These are phyloP conservation scores for Malus hybrid DNA, from an alignment of 331 rosid genomes.

Conservation along the genomic window DNA sequence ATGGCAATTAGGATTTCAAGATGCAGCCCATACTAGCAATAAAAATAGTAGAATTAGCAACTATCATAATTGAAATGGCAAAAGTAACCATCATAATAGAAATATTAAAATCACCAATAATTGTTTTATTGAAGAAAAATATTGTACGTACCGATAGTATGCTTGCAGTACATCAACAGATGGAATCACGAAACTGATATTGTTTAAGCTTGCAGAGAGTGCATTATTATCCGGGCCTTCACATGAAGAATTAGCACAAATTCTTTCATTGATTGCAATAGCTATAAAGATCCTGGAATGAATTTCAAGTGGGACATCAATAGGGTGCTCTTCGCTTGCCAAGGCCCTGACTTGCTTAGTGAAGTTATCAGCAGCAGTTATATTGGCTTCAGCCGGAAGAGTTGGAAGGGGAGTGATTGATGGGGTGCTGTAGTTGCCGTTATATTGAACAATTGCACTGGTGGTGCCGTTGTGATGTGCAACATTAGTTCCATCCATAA, in stretches of 20 bases:
- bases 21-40: not conserved
- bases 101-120: not conserved
- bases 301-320: conserved; percentile 8
- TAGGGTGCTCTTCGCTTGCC: conserved; percentile 19
- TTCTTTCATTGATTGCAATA: conserved; percentile 14
- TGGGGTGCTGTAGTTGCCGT: not conserved
- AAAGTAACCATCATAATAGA: not conserved
- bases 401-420: conserved; percentile 11
- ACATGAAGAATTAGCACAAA: conserved; percentile 23
- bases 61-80: not conserved
- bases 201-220: conserved; percentile 29
- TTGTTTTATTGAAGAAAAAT: not conserved
- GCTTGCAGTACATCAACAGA: conserved; percentile 22
- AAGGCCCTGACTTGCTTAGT: conserved; percentile 3
- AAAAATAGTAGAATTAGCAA: not conserved
- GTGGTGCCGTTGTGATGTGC: conserved; percentile 16
- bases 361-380: conserved; percentile 5
- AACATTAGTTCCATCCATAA: not conserved
- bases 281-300: conserved; percentile 7
- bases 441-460: conserved; percentile 29
- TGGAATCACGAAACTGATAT: conserved; percentile 28
- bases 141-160: conserved; percentile 20
- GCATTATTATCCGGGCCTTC: conserved; percentile 22
- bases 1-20: not conserved
- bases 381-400: conserved; percentile 18